A percentile compares a stretch with the other conserved stretches of the same genome.
Conservation (phyloP, 2,329 filamentous ascomycete genomes). For the Camptophora hylomeconis region DNA sequence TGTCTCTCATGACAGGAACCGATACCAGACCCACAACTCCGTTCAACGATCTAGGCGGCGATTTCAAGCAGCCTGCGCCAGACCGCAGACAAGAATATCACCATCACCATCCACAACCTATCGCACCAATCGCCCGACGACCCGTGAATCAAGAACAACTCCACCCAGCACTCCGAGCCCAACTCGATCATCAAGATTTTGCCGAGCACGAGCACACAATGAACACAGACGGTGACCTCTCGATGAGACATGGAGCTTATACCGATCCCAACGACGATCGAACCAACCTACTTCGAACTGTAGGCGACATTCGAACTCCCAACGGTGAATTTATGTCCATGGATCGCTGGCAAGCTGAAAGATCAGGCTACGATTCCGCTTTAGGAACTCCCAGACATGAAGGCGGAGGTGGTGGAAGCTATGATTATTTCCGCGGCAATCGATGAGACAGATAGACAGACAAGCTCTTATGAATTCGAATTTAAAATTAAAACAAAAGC, state of each 20-base stretch:
- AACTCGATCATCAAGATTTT: too few species aligned
- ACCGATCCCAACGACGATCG: conserved; percentile 14
- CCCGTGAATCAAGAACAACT: conserved; percentile 5
- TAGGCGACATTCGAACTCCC: conserved; percentile 10
- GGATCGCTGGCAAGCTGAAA: conserved; percentile 11
- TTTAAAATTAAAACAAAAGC: too few species aligned
- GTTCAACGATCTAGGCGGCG: too few species aligned
- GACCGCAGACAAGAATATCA: conserved; percentile 4
- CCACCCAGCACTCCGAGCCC: conserved; percentile 2
- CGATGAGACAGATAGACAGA: conserved; percentile 28
- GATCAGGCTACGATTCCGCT: conserved; percentile 2
- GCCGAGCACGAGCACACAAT: too few species aligned
- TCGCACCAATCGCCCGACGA: conserved; percentile 7
- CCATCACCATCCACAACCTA: conserved; percentile 9
- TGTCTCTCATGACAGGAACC: conserved; percentile 20
- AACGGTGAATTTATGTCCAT: conserved; percentile 16
- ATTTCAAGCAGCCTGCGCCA: background rate
- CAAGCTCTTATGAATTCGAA: too few species aligned
- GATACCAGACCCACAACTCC: conserved; percentile 29
- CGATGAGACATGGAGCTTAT: conserved; percentile 7
- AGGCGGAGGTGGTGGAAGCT: conserved; percentile 3
- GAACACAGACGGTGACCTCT: conserved; percentile 4
- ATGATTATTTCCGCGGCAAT: conserved; percentile 7
- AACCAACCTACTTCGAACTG: conserved; percentile 10
- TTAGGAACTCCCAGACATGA: conserved; percentile 2